Base-by-base conservation (phyloP, 805 yeast genomes). In the Myxozyma vanderwaltii region DNA sequence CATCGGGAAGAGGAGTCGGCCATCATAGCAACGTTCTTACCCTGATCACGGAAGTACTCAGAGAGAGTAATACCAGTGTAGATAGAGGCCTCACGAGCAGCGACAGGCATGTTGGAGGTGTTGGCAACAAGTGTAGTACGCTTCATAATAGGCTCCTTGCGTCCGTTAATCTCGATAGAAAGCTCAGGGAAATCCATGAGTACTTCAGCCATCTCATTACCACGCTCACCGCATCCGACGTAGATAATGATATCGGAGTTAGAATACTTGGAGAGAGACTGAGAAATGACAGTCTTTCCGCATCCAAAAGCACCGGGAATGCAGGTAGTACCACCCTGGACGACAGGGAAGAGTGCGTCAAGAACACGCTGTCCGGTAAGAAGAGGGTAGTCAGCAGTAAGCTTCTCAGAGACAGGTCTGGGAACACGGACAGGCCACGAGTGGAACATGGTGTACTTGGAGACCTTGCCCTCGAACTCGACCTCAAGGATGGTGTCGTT, bases 381-480 rank as follows among this genome's bases (percentile, higher is more conserved):
- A 69, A 94, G 82, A 53, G 99, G 99, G 76, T 88, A 84, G 77
- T 92, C 94, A 44, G 99, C 98, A 62, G 96, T 79, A 64, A 90
- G 78, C 74, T 92, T 91, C 76, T 91, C 95, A 52, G 97, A 88
- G 49, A 92, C 98, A 17, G 99, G 99, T 79, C 99, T 87, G 70
- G 99, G 98, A 46, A 91, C 96, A 82, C 99, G 91, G 64, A 94
- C 99, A 38, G 99, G 99, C 99, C 99, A 94, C 29, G 97, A 86
- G 77, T 94, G 99, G 87, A 84, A 90, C 97, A 94, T 91, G 45
- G 95, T 81, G 80, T 89, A 92, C 51, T 82, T 80, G 67, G 81
- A 82, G 68, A 82, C 88, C 71, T 84, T 82, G 68, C 97, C 98
- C 63, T 91, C 92, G 70, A 91, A 94, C 77, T 94, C 99, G 61